phyloP scores from a whole-genome alignment of 2,329 filamentous ascomycete species.

The Aspergillus sp. region DNA sequence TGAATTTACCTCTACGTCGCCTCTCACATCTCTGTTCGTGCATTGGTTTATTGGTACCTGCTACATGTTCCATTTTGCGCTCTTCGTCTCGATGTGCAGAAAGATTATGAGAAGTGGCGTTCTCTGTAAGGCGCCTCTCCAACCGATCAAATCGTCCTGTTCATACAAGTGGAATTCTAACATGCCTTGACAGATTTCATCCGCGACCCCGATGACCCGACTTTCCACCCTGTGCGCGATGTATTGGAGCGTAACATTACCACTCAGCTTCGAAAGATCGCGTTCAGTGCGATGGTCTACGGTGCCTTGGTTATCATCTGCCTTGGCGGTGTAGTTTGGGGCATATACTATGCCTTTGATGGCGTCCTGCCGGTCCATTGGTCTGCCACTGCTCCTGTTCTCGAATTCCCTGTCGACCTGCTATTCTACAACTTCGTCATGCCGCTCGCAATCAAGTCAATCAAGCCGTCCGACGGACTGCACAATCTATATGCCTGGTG shows the following conservation, averaged over 20 bases:
- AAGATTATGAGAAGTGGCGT: slow-evolving; percentile 96
- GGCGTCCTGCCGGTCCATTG: slow-evolving; percentile 84
- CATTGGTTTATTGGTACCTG: slow-evolving; percentile 99
- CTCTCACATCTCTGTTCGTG: slow-evolving; percentile 85
- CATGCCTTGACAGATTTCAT: slow-evolving; percentile 64
- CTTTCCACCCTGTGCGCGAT: slow-evolving; percentile 94
- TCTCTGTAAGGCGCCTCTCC: slow-evolving; percentile 56
- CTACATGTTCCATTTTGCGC: slow-evolving; percentile 99
- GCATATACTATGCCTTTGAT: slow-evolving; percentile 59
- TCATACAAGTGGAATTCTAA: neutral
- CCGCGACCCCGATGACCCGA: slow-evolving; percentile 92
- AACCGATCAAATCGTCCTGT: neutral
- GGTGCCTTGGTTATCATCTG: slow-evolving; percentile 87
- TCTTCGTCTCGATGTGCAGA: slow-evolving; percentile 97
- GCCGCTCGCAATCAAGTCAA: slow-evolving; percentile 72
- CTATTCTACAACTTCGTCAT: slow-evolving; percentile 96
- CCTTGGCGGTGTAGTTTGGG: slow-evolving; percentile 92
- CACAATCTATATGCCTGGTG: slow-evolving; percentile 90
- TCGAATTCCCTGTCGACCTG: slow-evolving; percentile 90
- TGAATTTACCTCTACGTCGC: slow-evolving; percentile 67
- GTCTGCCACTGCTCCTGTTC: slow-evolving; percentile 80
- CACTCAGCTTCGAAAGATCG: slow-evolving; percentile 89
- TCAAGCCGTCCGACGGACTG: slow-evolving; percentile 76
- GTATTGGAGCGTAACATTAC: slow-evolving; percentile 87
- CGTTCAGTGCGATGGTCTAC: slow-evolving; percentile 92